Evolutionary conservation across 2,329 filamentous ascomycete genomes (phyloP), one percentile per base, ranked within the genome.

Genomic region (Fusarium staphyleae): DNA sequence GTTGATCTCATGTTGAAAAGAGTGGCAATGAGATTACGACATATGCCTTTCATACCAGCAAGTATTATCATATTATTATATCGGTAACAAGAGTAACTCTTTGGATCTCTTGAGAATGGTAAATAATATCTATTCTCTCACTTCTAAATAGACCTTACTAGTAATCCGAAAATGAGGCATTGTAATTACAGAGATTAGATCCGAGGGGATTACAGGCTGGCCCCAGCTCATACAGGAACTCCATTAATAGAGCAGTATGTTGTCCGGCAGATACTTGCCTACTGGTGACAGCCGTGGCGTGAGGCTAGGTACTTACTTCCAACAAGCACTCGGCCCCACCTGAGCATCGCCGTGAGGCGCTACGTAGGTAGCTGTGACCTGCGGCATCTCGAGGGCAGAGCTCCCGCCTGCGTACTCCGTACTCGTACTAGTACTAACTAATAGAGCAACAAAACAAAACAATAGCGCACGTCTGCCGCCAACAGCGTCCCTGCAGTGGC

Each of bases 391-490:
- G 42, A 32, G 33, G n/a, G n/a, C n/a, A n/a, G n/a, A n/a, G n/a
- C n/a, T n/a, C n/a, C n/a, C n/a, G n/a, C n/a, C n/a, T n/a, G n/a
- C n/a, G n/a, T n/a, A n/a, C n/a, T n/a, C n/a, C n/a, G n/a, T n/a
- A n/a, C n/a, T n/a, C n/a, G n/a, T n/a, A n/a, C n/a, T n/a, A n/a
- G n/a, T n/a, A n/a, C n/a, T n/a, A n/a, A n/a, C n/a, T n/a, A 34
- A 43, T 58, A 54, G 40, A 45, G 41, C 28, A 48, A 22, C 57
- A n/a, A n/a, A n/a, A n/a, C n/a, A 59, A 47, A 48, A 62, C 58
- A 61, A 61, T 55, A 55, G 48, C 49, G 54, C 58, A 62, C 42
- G 42, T 62, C 46, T 52, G 29, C 46, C 36, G 41, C 54, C 36
- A n/a, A 36, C 28, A 42, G 45, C 47, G 57, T 55, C 57, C 57